Conservation (phyloP, 345 rosid species). For the Populus deltoides region DNA sequence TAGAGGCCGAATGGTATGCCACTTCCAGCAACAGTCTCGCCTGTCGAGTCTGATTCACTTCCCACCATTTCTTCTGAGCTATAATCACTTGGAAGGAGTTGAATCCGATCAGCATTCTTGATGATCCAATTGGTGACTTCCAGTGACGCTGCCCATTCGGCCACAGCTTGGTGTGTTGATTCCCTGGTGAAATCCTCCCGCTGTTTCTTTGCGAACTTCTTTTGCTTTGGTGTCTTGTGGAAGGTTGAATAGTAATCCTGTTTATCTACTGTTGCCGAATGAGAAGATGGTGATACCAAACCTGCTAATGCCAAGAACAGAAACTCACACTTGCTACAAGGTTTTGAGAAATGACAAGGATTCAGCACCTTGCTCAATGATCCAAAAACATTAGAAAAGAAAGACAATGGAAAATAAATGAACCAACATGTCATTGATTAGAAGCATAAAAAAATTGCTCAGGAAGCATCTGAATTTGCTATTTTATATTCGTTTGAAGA, state of each 20-base stretch:
- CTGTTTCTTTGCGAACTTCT: constrained; percentile 60
- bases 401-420: background rate
- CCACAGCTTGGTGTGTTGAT: constrained; percentile 32
- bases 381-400: background rate
- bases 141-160: constrained; percentile 56
- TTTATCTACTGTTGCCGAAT: constrained; percentile 11
- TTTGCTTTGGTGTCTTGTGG: constrained; percentile 54
- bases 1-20: constrained; percentile 32
- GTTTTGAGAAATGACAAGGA: background rate
- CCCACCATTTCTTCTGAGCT: constrained; percentile 50
- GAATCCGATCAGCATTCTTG: constrained; percentile 64
- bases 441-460: background rate
- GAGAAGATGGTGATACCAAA: constrained; percentile 30
- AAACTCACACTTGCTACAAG: background rate
- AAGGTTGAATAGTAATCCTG: constrained; percentile 64
- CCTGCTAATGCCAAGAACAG: constrained; percentile 23
- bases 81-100: constrained; percentile 46
- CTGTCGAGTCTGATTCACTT: constrained; percentile 65
- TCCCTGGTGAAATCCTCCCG: constrained; percentile 74
- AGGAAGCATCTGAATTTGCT: background rate
- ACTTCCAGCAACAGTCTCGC: constrained; percentile 32
- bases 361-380: background rate
- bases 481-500: background rate
- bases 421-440: background rate
- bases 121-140: constrained; percentile 72